Conservation (phyloP, 2,329 filamentous ascomycete genomes). For the Fusarium sarcochroum region DNA sequence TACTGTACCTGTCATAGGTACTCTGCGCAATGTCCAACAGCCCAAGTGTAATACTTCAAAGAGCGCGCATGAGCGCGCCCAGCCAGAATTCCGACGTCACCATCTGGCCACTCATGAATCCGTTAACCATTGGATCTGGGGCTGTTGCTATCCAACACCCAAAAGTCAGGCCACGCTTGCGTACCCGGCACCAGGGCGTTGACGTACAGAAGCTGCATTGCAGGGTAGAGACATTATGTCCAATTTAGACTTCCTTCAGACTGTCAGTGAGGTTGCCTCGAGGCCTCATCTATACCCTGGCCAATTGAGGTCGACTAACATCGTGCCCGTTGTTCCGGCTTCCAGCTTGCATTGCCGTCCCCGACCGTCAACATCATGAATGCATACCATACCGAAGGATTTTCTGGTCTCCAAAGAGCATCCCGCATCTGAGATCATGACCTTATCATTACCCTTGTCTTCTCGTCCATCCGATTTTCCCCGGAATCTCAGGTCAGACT, state of each 20-base stretch:
- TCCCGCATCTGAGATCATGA: slow-evolving; percentile 12
- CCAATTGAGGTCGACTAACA: slow-evolving; percentile 22
- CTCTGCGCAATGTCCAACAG: slow-evolving; percentile 3
- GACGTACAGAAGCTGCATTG: slow-evolving; percentile 22
- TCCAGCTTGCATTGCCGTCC: slow-evolving; percentile 6
- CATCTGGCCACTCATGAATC: slow-evolving; percentile 45
- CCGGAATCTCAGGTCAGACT: slow-evolving; percentile 35
- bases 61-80: slow-evolving; percentile 25
- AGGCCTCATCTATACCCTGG: background rate
- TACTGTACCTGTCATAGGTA: slow-evolving; percentile 1
- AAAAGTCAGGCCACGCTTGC: slow-evolving; percentile 46
- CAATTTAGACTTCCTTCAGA: slow-evolving; percentile 7
- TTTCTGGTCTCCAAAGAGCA: slow-evolving; percentile 7
- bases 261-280: slow-evolving; percentile 7
- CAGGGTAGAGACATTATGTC: slow-evolving; percentile 25
- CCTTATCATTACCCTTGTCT: slow-evolving; percentile 17
- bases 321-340: slow-evolving; percentile 7
- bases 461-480: slow-evolving; percentile 42
- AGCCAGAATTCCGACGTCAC: slow-evolving; percentile 41
- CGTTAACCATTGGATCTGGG: slow-evolving; percentile 17
- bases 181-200: slow-evolving; percentile 33
- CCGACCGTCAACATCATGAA: slow-evolving; percentile 6
- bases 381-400: slow-evolving; percentile 7
- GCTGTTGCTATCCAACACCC: slow-evolving; percentile 36
- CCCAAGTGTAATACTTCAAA: slow-evolving; percentile 2